phyloP scores from a whole-genome alignment of 2,329 filamentous ascomycete genomes.

The Penicillium digitatum region DNA sequence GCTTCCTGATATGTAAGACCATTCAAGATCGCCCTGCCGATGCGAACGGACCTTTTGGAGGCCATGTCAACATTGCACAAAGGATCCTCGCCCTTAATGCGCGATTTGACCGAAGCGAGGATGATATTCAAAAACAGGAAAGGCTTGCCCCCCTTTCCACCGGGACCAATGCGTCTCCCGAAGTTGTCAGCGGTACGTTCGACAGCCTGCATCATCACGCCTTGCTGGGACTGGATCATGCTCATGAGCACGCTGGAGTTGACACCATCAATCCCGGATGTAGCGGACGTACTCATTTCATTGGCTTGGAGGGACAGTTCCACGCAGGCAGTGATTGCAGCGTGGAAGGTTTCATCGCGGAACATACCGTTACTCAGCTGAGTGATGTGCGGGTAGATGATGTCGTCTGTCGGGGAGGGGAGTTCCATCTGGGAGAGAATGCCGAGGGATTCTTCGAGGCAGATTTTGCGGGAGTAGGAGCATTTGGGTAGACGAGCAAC shows the following conservation, averaged over 20 bases:
- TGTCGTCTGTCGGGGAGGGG: constrained; percentile 15
- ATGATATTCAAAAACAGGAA: constrained; percentile 31
- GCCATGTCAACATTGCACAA: constrained; percentile 23
- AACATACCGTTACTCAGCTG: constrained; percentile 35
- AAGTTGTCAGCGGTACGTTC: constrained; percentile 30
- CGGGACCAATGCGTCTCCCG: constrained; percentile 24
- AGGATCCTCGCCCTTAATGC: constrained; percentile 30
- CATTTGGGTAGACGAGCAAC: constrained; percentile 32
- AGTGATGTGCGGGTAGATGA: constrained; percentile 29
- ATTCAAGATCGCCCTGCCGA: constrained; percentile 24
- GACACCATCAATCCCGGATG: constrained; percentile 16
- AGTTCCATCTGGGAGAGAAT: constrained; percentile 33
- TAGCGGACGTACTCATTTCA: constrained; percentile 19
- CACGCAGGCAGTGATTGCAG: constrained; percentile 32
- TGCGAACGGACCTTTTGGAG: constrained; percentile 21
- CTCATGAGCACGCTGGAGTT: constrained; percentile 27
- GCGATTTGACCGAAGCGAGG: constrained; percentile 32
- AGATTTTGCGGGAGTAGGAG: constrained; percentile 38
- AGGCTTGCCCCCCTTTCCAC: constrained; percentile 29
- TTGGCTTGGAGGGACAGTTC: constrained; percentile 31
- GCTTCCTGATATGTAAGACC: constrained; percentile 24
- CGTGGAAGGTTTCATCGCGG: constrained; percentile 34
- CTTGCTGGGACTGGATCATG: constrained; percentile 32
- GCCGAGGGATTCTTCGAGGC: constrained; percentile 35
- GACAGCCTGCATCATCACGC: constrained; percentile 29